A percentile compares a stretch with the other conserved stretches of the same genome.
These are phyloP conservation scores for Spathaspora arborariae DNA, from an alignment of 805 yeast species.

Conservation along the genomic window DNA sequence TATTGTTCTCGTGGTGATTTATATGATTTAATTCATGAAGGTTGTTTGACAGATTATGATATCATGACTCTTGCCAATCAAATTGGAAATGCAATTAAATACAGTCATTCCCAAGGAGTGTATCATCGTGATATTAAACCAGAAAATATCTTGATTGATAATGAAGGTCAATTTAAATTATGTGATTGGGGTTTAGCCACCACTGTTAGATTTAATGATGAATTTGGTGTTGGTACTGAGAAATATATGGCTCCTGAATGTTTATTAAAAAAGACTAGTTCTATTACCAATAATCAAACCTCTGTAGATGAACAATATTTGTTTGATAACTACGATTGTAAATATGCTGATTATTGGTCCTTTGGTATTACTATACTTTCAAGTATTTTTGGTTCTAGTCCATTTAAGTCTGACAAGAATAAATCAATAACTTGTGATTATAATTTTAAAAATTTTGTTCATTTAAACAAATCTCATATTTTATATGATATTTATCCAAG, in stretches of 20 bases:
- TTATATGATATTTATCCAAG: constrained; percentile 48
- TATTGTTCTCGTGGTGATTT: constrained; percentile 65
- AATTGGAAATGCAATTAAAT: constrained; percentile 47
- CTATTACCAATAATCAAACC: background rate
- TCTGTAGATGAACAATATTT: constrained; percentile 16
- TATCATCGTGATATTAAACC: constrained; percentile 75
- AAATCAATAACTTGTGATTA: constrained; percentile 28
- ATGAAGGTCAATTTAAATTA: constrained; percentile 51
- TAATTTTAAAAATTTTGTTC: constrained; percentile 42
- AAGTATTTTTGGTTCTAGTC: constrained; percentile 49
- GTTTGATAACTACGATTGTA: constrained; percentile 27
- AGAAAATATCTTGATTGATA: constrained; percentile 58
- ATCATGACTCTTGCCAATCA: constrained; percentile 45
- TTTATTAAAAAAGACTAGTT: constrained; percentile 14
- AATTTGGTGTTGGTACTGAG: constrained; percentile 52
- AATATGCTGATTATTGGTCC: constrained; percentile 52
- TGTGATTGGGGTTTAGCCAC: constrained; percentile 77
- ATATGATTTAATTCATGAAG: constrained; percentile 48
- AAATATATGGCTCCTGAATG: constrained; percentile 59
- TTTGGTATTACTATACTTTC: constrained; percentile 49
- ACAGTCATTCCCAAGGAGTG: constrained; percentile 54
- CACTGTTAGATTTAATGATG: constrained; percentile 19
- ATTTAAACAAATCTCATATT: constrained; percentile 33
- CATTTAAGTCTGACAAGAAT: constrained; percentile 38
- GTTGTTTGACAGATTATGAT: constrained; percentile 16